phyloP scores from a whole-genome alignment of 2,329 filamentous ascomycete species.

The Aspergillus udagawae region DNA sequence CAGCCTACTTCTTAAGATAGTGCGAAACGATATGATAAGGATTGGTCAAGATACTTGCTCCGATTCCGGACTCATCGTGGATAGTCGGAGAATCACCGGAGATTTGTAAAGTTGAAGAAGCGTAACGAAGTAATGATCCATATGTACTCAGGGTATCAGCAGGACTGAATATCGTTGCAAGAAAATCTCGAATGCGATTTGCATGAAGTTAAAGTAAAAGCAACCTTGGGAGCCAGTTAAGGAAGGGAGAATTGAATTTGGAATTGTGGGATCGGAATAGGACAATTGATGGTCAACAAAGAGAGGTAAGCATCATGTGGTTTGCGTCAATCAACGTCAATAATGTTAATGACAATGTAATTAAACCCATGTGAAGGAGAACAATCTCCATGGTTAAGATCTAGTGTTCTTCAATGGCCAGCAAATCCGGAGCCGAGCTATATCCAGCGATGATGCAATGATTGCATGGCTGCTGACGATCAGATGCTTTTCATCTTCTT shows the following conservation, averaged over 20 bases:
- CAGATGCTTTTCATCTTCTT: background rate
- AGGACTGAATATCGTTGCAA: background rate
- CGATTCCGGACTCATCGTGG: constrained; percentile 5
- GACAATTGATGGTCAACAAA: no score
- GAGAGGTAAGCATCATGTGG: background rate
- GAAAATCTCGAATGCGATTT: background rate
- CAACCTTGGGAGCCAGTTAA: no score
- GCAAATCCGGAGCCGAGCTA: background rate
- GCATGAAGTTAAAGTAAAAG: background rate
- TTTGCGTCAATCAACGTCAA: background rate
- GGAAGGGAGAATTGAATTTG: background rate
- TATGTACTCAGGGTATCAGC: background rate
- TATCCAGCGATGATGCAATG: background rate
- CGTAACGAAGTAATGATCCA: background rate
- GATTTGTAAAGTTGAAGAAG: background rate
- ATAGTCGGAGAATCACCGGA: constrained; percentile 1
- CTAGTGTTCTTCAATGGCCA: background rate
- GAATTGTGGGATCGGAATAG: no score
- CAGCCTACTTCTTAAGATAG: background rate
- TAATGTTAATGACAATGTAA: no score
- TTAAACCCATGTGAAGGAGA: background rate
- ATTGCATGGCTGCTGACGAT: background rate
- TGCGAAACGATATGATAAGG: background rate
- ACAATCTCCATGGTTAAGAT: background rate
- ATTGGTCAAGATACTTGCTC: background rate